phyloP scores from a whole-genome alignment of 2,329 filamentous ascomycete species.

The Raffaelea deltoideospora region DNA sequence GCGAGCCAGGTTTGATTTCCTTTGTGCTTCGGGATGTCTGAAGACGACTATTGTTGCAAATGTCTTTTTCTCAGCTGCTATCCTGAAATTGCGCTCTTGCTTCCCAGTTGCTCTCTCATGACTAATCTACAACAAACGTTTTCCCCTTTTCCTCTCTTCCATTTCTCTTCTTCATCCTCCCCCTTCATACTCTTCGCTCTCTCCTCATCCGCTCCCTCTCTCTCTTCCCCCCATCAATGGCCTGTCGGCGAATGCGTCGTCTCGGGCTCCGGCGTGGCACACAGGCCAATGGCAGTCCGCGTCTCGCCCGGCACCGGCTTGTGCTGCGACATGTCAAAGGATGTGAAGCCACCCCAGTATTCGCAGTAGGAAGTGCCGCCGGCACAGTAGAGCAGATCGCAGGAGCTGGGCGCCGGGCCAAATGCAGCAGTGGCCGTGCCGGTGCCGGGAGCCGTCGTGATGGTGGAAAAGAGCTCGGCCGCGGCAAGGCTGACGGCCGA shows the following conservation, averaged over 20 bases:
- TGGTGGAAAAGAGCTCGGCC: not conserved
- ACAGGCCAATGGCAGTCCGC: conserved; percentile 5
- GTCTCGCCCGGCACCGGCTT: conserved; percentile 10
- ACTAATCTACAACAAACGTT: too few species aligned
- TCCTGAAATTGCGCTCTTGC: too few species aligned
- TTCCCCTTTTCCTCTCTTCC: not conserved
- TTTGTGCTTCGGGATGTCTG: too few species aligned
- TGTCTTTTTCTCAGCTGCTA: too few species aligned
- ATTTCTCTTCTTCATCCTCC: not conserved
- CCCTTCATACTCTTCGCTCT: not conserved
- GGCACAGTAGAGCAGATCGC: conserved; percentile 8
- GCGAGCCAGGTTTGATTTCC: too few species aligned
- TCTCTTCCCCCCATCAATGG: too few species aligned
- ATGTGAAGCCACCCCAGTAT: conserved; percentile 11
- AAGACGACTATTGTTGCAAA: too few species aligned
- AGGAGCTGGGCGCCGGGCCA: conserved; percentile 1
- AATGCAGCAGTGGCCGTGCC: not conserved
- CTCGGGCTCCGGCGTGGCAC: conserved; percentile 1
- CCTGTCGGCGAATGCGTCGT: too few species aligned
- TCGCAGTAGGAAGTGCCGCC: conserved; percentile 9
- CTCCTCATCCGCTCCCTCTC: too few species aligned
- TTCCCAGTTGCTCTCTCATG: too few species aligned
- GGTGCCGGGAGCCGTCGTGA: not conserved
- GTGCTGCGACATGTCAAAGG: conserved; percentile 6
- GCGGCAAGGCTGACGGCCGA: too few species aligned